These are phyloP conservation scores for Podospora tetraspora DNA, from an alignment of 495 filamentous ascomycete genomes.

Conservation along the genomic window DNA sequence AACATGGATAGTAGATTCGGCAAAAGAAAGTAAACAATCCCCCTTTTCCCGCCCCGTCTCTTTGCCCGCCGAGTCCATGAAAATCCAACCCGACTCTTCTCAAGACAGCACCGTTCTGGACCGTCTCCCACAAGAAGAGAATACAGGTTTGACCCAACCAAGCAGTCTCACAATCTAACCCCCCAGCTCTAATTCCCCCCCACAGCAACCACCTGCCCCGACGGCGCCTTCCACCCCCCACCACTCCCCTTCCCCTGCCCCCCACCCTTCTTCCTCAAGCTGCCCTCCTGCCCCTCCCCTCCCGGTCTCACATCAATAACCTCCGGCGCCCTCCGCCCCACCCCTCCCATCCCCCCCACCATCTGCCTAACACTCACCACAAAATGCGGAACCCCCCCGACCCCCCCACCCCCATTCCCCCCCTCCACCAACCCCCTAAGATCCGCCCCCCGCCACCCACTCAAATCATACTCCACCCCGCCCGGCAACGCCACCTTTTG, in stretches of 20 bases:
- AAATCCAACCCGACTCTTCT: neutral
- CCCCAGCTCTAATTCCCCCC: neutral
- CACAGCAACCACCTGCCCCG: no score
- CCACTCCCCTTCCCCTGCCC: no score
- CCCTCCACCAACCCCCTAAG: constrained; percentile 20
- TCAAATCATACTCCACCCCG: constrained; percentile 32
- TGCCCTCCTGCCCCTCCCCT: no score
- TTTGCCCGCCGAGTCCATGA: neutral
- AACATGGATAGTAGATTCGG: neutral
- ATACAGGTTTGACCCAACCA: neutral
- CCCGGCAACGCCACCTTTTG: constrained; percentile 21
- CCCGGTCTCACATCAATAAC: neutral
- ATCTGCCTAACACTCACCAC: neutral
- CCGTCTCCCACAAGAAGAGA: neutral
- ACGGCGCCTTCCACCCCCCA: no score
- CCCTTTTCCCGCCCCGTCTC: neutral
- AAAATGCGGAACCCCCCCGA: neutral
- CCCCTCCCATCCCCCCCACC: neutral
- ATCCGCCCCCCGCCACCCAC: constrained; percentile 25
- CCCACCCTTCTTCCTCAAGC: neutral
- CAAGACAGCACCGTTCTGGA: neutral
- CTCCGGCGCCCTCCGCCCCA: neutral
- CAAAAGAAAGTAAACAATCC: neutral
- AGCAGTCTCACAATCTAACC: neutral
- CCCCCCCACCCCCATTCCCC: neutral